These are phyloP conservation scores for Phytophthora idaei DNA, from an alignment of 352 stramenopile species.

Conservation along the genomic window DNA sequence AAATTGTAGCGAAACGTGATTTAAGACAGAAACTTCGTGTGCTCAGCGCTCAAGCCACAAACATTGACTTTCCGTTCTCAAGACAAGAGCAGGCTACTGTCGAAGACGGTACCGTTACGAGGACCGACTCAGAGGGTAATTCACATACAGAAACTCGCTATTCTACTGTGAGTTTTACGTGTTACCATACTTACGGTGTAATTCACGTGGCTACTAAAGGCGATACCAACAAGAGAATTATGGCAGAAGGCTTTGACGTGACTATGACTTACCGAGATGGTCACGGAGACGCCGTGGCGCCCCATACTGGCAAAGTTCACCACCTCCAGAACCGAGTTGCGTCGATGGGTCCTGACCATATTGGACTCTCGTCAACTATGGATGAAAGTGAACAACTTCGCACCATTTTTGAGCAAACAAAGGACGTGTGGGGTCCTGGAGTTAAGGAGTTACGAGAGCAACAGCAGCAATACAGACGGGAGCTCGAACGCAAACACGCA, in stretches of 20 bases:
- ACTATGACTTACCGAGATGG: conserved; percentile 49
- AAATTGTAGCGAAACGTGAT: conserved; percentile 27
- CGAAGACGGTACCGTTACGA: conserved; percentile 2
- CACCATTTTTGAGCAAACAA: conserved; percentile 34
- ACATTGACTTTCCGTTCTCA: conserved; percentile 42
- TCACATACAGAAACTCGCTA: conserved; percentile 20
- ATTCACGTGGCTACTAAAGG: conserved; percentile 24
- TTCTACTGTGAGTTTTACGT: conserved; percentile 42
- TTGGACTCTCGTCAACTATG: conserved; percentile 41
- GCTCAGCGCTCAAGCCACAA: conserved; percentile 17
- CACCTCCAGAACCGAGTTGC: conserved; percentile 35
- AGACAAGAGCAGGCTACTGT: conserved; percentile 37
- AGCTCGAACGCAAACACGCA: conserved; percentile 26
- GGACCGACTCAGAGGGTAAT: not conserved
- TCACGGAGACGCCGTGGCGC: conserved; percentile 35
- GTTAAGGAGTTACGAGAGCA: conserved; percentile 17
- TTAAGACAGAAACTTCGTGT: conserved; percentile 46
- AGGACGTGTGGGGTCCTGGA: conserved; percentile 21
- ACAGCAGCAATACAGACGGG: conserved; percentile 33
- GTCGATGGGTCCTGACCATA: conserved; percentile 33
- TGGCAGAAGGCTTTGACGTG: conserved; percentile 53
- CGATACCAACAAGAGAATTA: conserved; percentile 29
- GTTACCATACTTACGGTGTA: conserved; percentile 34
- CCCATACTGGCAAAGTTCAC: conserved; percentile 40
- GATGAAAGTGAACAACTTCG: conserved; percentile 32